Evolutionary conservation across 2,329 filamentous ascomycete genomes (phyloP), one percentile per base, ranked within the genome.

Genomic region (Apiospora marii): DNA sequence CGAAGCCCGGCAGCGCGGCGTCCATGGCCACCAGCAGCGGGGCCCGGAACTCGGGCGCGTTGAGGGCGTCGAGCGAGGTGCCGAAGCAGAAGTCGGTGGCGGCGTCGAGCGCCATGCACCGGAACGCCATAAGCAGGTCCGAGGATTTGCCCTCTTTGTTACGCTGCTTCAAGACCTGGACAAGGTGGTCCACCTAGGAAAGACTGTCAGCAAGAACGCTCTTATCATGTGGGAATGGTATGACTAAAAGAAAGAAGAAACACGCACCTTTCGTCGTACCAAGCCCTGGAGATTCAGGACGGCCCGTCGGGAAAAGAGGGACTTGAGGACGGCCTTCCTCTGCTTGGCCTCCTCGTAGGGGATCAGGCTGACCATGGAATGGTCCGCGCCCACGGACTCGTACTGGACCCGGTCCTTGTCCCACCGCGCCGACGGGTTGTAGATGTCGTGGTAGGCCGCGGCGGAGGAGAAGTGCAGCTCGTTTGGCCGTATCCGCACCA

Each of bases 401-500:
- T 70, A 70, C n/a, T 53, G 48, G n/a, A 70, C 68, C 4, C 46
- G 68, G 37, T 70, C 68, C 68, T 70, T 70, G 48, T 70, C 68
- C 68, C 68, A 70, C 22, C 68, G 46, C 48, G 48, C 30, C 10
- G 46, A 27, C 19, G 46, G 46, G 22, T 70, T 70, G 68, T 70
- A 70, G 48, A 70, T 70, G 14, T 70, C 68, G 44, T 53, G 34
- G 7, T 41, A 70, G 4, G 68, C 68, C 0, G 27, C 19, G n/a
- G 68, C 46, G 46, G 68, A 70, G 10, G 68, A 70, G 37, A 70
- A 70, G 68, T 70, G 48, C 13, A 70, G 37, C 48, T 70, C 68
- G 27, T 58, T 70, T 1, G 68, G 68, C 34, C 68, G 37, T 34
- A 70, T 27, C 22, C 68, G 68, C 48, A 70, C 68, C 22, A 70